Evolutionary conservation across 2,329 filamentous ascomycete genomes (phyloP), one percentile per base, ranked within the genome.

Genomic region (Ophiostoma himal-ulmi): DNA sequence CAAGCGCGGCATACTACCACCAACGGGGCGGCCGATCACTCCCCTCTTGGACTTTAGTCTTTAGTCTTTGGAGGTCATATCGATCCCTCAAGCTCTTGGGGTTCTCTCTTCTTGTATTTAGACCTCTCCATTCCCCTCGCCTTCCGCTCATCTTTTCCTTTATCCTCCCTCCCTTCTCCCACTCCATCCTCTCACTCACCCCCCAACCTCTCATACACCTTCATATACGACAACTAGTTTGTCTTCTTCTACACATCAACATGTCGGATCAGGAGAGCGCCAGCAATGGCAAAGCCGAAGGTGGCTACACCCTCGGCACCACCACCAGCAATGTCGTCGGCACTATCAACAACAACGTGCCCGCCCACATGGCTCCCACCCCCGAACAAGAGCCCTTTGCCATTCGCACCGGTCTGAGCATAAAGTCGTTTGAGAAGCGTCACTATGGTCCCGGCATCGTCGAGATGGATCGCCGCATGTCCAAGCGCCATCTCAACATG

Each of bases 361-460:
- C 66, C n/a, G 36, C 52, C 1, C 70, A 52, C 17, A 57, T 74
- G 22, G 69, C 72, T 6, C 68, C 64, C 41, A 69, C 68, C 0
- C 62, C 70, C 11, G 34, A 70, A 10, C 72, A 78, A 39, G 77
- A 79, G 64, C 76, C 78, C 67, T 77, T 77, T 73, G 70, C 72
- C 30, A 81, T 81, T 11, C 80, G 81, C 72, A 80, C 79, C 73
- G 82, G 81, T 67, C 74, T 83, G 69, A 80, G 77, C 72, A 48
- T 79, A 22, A 77, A 79, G 67, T 82, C 81, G 26, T 83, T 83
- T 76, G 78, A 79, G 75, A 78, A 77, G 74, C 79, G 81, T 66
- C n/a, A 79, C 72, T 78, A 78, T 68, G 78, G 77, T 67, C 48
- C 73, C 41, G 77, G 78, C 52, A 75, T 78, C 70, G 77, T 79